Evolutionary conservation across 306 rosid species (phyloP), one percentile per base, ranked within the genome.

Genomic region (Nissolia schottii): DNA sequence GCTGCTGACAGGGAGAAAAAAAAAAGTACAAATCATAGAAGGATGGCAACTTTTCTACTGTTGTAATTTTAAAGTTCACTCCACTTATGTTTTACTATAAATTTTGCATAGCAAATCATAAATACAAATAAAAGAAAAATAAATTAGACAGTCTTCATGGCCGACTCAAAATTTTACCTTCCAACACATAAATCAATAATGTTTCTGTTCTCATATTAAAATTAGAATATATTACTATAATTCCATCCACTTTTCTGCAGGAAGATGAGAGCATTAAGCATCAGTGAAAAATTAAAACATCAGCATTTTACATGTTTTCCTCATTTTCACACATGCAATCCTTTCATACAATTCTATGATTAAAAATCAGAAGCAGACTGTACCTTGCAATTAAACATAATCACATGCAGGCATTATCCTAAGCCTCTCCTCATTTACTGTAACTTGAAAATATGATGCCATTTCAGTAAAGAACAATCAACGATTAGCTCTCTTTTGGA

Each of bases 401-500:
- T 20, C 48, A 22, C 25, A 64, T 10, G 43, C 56, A 49, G n/a
- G n/a, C n/a, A n/a, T n/a, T n/a, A n/a, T n/a, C n/a, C n/a, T n/a
- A n/a, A n/a, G n/a, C n/a, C n/a, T n/a, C n/a, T n/a, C n/a, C n/a
- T 27, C 71, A 58, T 28, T 64, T 34, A 29, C 25, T 23, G 6
- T 11, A 34, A 62, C 23, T 12, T 23, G 70, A 32, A 59, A 23
- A 70, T 14, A 54, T n/a, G 45, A 53, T 48, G 62, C 24, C 43
- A 40, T 60, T 68, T 72, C 32, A 54, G 16, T 16, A 27, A 25
- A 20, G 55, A 14, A 65, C 37, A 24, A 16, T 31, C 31, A 55
- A 35, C 4, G 3, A 63, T 79, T 81, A 89, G 77, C 64, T 64
- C 54, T 88, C 86, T 79, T 83, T 80, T 0, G 97, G 83, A 64